phyloP scores from a whole-genome alignment of 257 asterid genomes.

The Salvia rosmarinus region DNA sequence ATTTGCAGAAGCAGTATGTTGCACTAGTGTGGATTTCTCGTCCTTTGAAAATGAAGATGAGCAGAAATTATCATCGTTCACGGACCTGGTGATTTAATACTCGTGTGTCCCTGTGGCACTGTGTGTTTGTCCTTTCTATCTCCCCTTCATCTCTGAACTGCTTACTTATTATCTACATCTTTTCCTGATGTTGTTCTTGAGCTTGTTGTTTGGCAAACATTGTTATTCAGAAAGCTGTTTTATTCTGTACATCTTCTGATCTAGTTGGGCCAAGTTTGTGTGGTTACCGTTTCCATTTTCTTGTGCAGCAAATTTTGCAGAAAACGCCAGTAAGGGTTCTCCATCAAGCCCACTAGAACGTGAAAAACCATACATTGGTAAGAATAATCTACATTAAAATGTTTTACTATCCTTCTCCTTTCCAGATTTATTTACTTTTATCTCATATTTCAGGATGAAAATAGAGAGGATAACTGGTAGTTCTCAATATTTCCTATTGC shows the following conservation, averaged over 20 bases:
- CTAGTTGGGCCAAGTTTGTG: too few relatives aligned
- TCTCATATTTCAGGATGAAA: constrained; percentile 69
- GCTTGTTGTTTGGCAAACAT: too few relatives aligned
- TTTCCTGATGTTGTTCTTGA: too few relatives aligned
- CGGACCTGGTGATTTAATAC: constrained; percentile 65
- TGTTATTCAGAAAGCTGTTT: too few relatives aligned
- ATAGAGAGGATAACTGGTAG: constrained; percentile 70
- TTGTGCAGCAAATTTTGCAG: too few relatives aligned
- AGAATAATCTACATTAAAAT: constrained; percentile 17
- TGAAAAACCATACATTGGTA: constrained; percentile 83
- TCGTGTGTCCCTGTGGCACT: not conserved
- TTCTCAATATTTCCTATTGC: constrained; percentile 74
- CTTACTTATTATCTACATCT: too few relatives aligned
- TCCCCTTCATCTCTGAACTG: not conserved
- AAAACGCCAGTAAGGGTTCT: too few relatives aligned
- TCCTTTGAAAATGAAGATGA: constrained; percentile 60
- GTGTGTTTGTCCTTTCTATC: not conserved
- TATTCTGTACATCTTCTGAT: too few relatives aligned
- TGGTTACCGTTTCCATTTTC: constrained; percentile 12
- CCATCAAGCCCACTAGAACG: constrained; percentile 93
- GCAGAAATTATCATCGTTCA: constrained; percentile 51
- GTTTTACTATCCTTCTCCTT: constrained; percentile 16
- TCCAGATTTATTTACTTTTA: constrained; percentile 27
- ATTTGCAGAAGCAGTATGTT: constrained; percentile 80
- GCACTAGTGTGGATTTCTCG: constrained; percentile 95